Conservation (phyloP, 192 early-diverging fungal species). For the Podila verticillata region DNA sequence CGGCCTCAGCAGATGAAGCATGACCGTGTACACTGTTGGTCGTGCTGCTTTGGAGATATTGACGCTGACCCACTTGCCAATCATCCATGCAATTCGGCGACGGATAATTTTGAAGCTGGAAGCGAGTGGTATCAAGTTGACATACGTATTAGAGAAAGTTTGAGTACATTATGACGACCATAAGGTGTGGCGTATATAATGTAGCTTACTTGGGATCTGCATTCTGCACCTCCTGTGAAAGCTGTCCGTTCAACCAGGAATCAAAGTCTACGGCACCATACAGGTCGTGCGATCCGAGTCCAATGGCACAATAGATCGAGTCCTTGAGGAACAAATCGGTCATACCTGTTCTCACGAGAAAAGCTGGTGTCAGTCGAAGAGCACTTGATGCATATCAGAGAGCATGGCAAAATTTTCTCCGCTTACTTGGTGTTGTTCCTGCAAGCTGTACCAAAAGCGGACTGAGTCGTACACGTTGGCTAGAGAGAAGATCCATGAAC, state of each 20-base stretch:
- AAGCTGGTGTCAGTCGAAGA: background rate
- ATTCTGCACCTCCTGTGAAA: slow-evolving; percentile 66
- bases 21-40: slow-evolving; percentile 72
- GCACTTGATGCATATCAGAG: slow-evolving; percentile 13
- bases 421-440: slow-evolving; percentile 61
- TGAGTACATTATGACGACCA: background rate
- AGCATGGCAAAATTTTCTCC: background rate
- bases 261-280: slow-evolving; percentile 88
- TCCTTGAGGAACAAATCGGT: slow-evolving; percentile 74
- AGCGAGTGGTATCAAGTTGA: background rate
- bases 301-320: slow-evolving; percentile 81
- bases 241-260: slow-evolving; percentile 71
- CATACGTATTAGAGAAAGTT: background rate
- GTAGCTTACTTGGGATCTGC: slow-evolving; percentile 56
- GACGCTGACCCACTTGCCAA: slow-evolving; percentile 88
- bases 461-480: slow-evolving; percentile 65
- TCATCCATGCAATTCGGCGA: slow-evolving; percentile 81
- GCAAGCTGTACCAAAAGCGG: slow-evolving; percentile 73
- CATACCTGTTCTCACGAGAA: slow-evolving; percentile 10
- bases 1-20: slow-evolving; percentile 73
- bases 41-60: slow-evolving; percentile 72
- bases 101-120: slow-evolving; percentile 61
- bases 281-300: slow-evolving; percentile 82
- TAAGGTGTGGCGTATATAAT: background rate
- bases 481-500: slow-evolving; percentile 80